phyloP scores from a whole-genome alignment of 2,329 filamentous ascomycete species.

The Aspergillus puulaauensis region DNA sequence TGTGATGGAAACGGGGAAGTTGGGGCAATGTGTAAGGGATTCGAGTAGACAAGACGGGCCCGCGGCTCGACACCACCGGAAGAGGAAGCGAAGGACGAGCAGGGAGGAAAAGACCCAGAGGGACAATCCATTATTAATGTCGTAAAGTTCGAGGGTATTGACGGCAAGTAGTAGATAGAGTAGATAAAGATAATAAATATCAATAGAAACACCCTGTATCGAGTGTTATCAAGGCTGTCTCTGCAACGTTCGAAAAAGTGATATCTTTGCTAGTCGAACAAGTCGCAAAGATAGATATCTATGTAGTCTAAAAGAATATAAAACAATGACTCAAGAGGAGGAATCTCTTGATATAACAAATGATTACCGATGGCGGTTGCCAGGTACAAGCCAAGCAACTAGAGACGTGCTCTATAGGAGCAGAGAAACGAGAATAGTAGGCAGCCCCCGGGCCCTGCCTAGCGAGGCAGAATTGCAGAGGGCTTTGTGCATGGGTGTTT shows the following conservation, averaged over 20 bases:
- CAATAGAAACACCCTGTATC: not conserved
- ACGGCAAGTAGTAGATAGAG: not conserved
- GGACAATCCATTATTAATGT: slow-evolving; percentile 23
- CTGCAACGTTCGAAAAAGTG: not conserved
- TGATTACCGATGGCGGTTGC: not conserved
- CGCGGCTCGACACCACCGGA: slow-evolving; percentile 18
- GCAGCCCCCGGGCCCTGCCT: slow-evolving; percentile 28
- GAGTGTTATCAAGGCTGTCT: not conserved
- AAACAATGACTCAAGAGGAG: slow-evolving; percentile 22
- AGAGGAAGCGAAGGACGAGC: slow-evolving; percentile 15
- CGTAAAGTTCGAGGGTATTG: not conserved
- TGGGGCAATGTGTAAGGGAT: slow-evolving; percentile 16
- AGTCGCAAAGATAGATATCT: slow-evolving; percentile 1
- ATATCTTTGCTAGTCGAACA: not conserved
- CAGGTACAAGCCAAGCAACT: slow-evolving; percentile 25
- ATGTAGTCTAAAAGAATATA: slow-evolving; percentile 19
- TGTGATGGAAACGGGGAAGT: slow-evolving; percentile 19
- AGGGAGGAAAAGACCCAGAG: slow-evolving; percentile 20
- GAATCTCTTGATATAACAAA: slow-evolving; percentile 19
- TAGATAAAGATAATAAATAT: not conserved
- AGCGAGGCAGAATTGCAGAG: slow-evolving; percentile 38
- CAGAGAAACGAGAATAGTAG: slow-evolving; percentile 25
- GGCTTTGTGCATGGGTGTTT: slow-evolving; percentile 23
- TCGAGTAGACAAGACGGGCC: slow-evolving; percentile 23
- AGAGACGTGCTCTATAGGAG: slow-evolving; percentile 28